These are phyloP conservation scores for Chlamydomonas incerta DNA, from an alignment of 139 green algal genomes.

Conservation along the genomic window DNA sequence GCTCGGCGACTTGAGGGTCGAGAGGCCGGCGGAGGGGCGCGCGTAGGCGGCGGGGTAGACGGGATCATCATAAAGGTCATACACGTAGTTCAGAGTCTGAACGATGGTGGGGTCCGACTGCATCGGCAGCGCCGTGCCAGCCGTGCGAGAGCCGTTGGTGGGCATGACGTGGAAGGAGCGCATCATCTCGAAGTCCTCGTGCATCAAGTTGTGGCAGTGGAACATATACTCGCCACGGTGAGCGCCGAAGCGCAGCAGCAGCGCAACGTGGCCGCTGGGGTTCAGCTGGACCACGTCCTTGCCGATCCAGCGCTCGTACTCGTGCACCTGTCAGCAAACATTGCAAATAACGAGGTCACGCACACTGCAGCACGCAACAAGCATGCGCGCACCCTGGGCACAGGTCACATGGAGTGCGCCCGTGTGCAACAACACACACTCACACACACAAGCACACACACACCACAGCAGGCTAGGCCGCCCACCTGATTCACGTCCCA, in stretches of 20 bases:
- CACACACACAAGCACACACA: too few species aligned
- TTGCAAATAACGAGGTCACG: too few species aligned
- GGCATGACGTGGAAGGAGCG: not conserved
- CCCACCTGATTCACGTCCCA: not conserved
- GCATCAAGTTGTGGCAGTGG: conserved; percentile 38
- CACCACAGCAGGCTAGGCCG: too few species aligned
- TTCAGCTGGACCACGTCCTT: conserved; percentile 12
- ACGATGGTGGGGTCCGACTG: not conserved
- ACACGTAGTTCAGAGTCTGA: not conserved
- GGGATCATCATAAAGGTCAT: conserved; percentile 8
- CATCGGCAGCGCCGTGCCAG: not conserved
- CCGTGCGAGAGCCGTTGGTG: not conserved
- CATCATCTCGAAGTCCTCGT: conserved; percentile 30
- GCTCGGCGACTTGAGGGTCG: not conserved
- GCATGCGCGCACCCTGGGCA: too few species aligned
- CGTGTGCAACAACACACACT: too few species aligned
- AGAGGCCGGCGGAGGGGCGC: not conserved
- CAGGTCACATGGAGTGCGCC: too few species aligned
- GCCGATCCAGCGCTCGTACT: not conserved
- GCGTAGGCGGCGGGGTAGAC: not conserved
- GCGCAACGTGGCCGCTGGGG: not conserved
- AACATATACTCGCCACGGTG: conserved; percentile 31
- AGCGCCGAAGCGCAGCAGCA: conserved; percentile 7
- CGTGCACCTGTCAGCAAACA: not conserved
- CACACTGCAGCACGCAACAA: too few species aligned